Base-by-base conservation (phyloP, 305 asterid species). In the Coffea humblotiana region DNA sequence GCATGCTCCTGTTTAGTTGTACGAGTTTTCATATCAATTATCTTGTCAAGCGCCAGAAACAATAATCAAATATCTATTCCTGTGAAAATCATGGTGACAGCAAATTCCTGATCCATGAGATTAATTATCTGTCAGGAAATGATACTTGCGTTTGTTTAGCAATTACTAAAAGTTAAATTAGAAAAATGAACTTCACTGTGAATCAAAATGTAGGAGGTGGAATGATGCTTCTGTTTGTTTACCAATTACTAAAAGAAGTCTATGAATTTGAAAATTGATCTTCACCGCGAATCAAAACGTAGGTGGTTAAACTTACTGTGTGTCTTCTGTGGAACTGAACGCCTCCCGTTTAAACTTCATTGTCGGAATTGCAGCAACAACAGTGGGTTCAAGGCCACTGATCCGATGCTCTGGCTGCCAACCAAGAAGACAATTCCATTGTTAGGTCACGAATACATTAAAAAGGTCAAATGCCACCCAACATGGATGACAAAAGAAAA, bases 331-430 rank as follows among this genome's bases (percentile, higher is more conserved):
- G 25, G 95, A 85, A 80, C 93, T 83, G 87, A 93, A 90, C 27
- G 92, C 97, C 82, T 89, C 93, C 0, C 86, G 90, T 67, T 86
- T 81, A 87, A 89, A 95, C 91, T 91, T 90, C 96, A 92, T 86
- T 0, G 95, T 87, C 11, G 98, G 98, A 69, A 95, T 95, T 72
- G 98, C 97, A 75, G 94, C 97, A 71, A 95, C 92, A 60, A 84
- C 85, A 70, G 83, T 90, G 15, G 98, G 93, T 84, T 88, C 95
- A 75, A 92, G 93, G 71, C 98, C 97, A 37, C 83, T 83, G 82
- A 84, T 86, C 76, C 87, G 87, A 82, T 85, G 84, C 74, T 88
- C 93, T 75, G 94, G 90, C 98, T 94, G 92, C 85, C 85, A 86
- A 52, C 47, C 76, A 56, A 76, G 54, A 78, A 56, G 37, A 58